phyloP scores from a whole-genome alignment of 257 asterid species.

The Parsonsia alboflavescens region DNA sequence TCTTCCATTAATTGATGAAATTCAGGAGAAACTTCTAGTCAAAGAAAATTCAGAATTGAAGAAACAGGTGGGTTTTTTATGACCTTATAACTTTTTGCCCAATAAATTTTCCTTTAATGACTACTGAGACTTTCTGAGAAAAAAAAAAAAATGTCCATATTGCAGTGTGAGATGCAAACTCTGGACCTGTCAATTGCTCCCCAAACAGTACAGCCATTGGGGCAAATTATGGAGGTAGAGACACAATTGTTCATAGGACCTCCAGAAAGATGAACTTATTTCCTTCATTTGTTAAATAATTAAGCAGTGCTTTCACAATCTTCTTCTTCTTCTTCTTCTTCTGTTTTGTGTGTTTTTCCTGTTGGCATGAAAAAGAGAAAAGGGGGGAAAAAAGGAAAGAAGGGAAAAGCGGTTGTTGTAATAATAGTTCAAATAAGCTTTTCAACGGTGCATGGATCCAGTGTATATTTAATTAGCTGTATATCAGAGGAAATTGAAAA shows the following conservation, averaged over 20 bases:
- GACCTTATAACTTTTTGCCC: too few species aligned
- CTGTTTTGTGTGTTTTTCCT: background rate
- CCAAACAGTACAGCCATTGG: conserved; percentile 8
- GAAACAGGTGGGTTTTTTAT: conserved; percentile 30
- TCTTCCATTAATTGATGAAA: background rate
- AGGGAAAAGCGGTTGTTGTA: background rate
- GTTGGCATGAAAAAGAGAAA: background rate
- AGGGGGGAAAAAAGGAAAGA: background rate
- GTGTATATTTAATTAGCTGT: background rate
- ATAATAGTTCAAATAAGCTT: background rate
- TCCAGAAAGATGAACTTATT: conserved; percentile 16
- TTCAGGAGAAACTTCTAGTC: conserved; percentile 37
- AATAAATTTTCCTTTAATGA: too few species aligned
- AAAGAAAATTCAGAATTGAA: conserved; percentile 40
- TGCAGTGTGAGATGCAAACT: conserved; percentile 25
- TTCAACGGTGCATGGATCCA: background rate
- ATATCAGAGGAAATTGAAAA: background rate
- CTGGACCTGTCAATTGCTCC: conserved; percentile 24
- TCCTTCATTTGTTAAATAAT: background rate
- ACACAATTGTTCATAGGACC: conserved; percentile 48
- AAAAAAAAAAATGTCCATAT: background rate
- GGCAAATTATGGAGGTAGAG: conserved; percentile 33
- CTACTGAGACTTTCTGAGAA: too few species aligned
- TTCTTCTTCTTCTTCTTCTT: background rate
- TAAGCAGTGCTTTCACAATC: background rate